Conservation (phyloP, 495 filamentous ascomycete genomes). For the Tuber calosporum region DNA sequence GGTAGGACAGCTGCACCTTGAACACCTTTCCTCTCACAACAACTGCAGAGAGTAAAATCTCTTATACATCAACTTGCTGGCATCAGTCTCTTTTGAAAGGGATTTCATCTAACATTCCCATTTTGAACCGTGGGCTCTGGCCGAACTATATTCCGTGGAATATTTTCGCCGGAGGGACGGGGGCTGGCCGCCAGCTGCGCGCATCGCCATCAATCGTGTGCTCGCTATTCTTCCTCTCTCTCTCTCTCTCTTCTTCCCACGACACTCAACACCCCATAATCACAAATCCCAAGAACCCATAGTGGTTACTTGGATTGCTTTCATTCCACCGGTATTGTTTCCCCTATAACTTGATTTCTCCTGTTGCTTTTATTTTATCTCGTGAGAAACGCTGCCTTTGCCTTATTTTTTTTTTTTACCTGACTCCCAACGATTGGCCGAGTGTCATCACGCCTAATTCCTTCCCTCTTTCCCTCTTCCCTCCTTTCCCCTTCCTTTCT, state of each 20-base stretch:
- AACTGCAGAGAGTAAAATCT: background rate
- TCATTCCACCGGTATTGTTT: slow-evolving; percentile 32
- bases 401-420: slow-evolving; percentile 34
- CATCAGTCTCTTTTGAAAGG: background rate
- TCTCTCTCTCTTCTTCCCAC: slow-evolving; percentile 27
- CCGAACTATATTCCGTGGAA: background rate
- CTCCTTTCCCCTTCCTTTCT: slow-evolving; percentile 31
- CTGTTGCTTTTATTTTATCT: slow-evolving; percentile 26
- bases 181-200: slow-evolving; percentile 27
- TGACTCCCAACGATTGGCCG: slow-evolving; percentile 34
- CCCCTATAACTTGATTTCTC: slow-evolving; percentile 15
- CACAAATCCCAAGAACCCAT: slow-evolving; percentile 25
- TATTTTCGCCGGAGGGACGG: slow-evolving; percentile 28
- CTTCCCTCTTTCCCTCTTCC: slow-evolving; percentile 15
- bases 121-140: slow-evolving; percentile 3
- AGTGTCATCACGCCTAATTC: slow-evolving; percentile 37
- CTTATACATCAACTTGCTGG: slow-evolving; percentile 2
- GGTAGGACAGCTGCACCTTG: slow-evolving; percentile 1
- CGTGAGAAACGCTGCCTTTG: slow-evolving; percentile 35
- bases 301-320: slow-evolving; percentile 27
- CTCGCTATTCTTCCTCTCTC: slow-evolving; percentile 32
- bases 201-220: slow-evolving; percentile 35
- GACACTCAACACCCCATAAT: slow-evolving; percentile 23
- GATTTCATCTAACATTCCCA: background rate
- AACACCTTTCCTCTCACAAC: background rate